These are phyloP conservation scores for Hippophae rhamnoides DNA, from an alignment of 306 rosid species.

Conservation along the genomic window DNA sequence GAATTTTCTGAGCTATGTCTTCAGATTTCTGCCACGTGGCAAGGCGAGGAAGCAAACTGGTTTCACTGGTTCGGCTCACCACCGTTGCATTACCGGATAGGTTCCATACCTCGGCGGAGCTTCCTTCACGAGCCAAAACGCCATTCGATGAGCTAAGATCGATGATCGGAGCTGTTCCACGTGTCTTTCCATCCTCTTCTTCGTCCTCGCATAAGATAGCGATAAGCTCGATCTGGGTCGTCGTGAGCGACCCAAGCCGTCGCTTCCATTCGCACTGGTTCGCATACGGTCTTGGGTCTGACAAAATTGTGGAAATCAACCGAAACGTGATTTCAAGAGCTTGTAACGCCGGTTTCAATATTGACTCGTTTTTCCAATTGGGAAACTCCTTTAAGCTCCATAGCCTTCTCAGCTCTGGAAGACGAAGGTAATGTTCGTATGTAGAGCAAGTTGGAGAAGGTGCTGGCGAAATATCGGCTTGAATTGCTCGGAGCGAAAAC, in stretches of 20 bases:
- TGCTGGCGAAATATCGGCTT: slow-evolving; percentile 43
- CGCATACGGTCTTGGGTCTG: slow-evolving; percentile 59
- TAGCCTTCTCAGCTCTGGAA: slow-evolving; percentile 47
- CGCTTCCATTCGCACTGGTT: slow-evolving; percentile 72
- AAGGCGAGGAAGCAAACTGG: slow-evolving; percentile 60
- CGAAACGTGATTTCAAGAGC: slow-evolving; percentile 80
- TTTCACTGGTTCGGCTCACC: slow-evolving; percentile 55
- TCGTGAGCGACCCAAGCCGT: slow-evolving; percentile 46
- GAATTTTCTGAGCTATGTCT: slow-evolving; percentile 41
- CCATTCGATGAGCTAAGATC: slow-evolving; percentile 26
- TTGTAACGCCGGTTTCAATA: slow-evolving; percentile 62
- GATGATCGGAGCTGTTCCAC: slow-evolving; percentile 49
- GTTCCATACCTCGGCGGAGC: slow-evolving; percentile 48
- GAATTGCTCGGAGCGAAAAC: slow-evolving; percentile 22
- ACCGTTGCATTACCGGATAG: slow-evolving; percentile 28
- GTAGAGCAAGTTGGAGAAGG: slow-evolving; percentile 42
- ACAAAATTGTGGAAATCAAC: slow-evolving; percentile 45
- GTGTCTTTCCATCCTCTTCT: slow-evolving; percentile 31
- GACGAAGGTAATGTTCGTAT: slow-evolving; percentile 65
- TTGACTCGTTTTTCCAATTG: slow-evolving; percentile 56
- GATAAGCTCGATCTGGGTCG: slow-evolving; percentile 45
- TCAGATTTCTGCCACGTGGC: slow-evolving; percentile 68
- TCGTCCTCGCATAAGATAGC: slow-evolving; percentile 61
- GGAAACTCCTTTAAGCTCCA: slow-evolving; percentile 58
- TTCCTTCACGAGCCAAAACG: slow-evolving; percentile 38